A percentile compares a stretch with the other conserved stretches of the same genome.
Conservation (phyloP, 139 green algal species). For the Zygnema cylindricum region DNA sequence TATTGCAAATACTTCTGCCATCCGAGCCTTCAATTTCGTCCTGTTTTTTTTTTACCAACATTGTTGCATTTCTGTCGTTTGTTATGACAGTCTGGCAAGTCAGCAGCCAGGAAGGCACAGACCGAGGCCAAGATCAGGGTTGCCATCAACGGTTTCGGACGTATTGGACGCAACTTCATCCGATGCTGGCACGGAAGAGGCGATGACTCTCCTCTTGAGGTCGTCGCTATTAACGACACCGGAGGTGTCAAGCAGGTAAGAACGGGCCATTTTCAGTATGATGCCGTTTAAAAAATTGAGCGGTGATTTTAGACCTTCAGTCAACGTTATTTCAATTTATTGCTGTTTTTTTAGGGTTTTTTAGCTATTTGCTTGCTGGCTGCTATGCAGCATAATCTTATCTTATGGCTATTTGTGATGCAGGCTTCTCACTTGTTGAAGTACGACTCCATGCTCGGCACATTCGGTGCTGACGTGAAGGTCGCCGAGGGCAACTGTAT, state of each 20-base stretch:
- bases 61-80: constrained; percentile 43
- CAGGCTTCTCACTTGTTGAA: constrained; percentile 64
- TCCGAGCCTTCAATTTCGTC: too few species aligned
- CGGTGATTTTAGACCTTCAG: too few species aligned
- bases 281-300: too few species aligned
- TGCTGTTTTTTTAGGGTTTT: too few species aligned
- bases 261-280: too few species aligned
- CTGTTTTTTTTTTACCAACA: too few species aligned
- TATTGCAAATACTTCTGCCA: too few species aligned
- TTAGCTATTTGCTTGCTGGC: too few species aligned
- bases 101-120: constrained; percentile 59
- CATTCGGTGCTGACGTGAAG: constrained; percentile 70
- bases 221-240: constrained; percentile 72
- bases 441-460: constrained; percentile 75
- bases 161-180: constrained; percentile 89
- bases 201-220: constrained; percentile 75
- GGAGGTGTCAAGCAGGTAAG: constrained; percentile 70
- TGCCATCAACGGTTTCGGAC: constrained; percentile 99
- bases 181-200: constrained; percentile 67
- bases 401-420: too few species aligned
- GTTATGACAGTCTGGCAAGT: constrained; percentile 32
- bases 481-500: constrained; percentile 66
- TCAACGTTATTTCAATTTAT: too few species aligned
- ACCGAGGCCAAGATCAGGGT: constrained; percentile 79
- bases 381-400: too few species aligned